Evolutionary conservation across 2,329 filamentous ascomycete species (phyloP).

Genomic region (Pezicula carpinea): DNA sequence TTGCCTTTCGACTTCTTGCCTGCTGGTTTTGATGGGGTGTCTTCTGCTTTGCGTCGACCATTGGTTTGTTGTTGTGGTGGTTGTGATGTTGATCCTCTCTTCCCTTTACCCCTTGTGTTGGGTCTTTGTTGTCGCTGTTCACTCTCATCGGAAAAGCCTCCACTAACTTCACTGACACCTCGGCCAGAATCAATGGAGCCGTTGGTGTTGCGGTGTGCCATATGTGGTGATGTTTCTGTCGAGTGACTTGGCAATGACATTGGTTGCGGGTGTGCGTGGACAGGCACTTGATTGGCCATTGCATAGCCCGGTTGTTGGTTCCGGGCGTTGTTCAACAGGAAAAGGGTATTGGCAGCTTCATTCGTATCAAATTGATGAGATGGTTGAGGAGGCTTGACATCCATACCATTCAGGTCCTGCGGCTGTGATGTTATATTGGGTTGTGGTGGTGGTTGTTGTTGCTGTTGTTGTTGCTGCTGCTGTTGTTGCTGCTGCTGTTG

Average conservation of each 20-base stretch:
- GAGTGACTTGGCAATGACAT: conserved; percentile 18
- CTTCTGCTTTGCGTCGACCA: conserved; percentile 74
- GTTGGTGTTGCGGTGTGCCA: conserved; percentile 43
- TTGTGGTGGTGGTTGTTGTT: no score
- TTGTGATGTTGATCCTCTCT: conserved; percentile 50
- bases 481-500: no score
- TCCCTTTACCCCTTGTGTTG: conserved; percentile 61
- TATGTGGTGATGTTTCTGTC: conserved; percentile 40
- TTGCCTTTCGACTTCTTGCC: conserved; percentile 71
- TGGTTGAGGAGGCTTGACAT: conserved; percentile 40
- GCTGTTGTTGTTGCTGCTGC: no score
- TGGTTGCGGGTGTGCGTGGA: conserved; percentile 19
- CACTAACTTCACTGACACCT: conserved; percentile 63
- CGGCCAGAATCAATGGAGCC: conserved; percentile 37
- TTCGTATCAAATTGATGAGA: conserved; percentile 75
- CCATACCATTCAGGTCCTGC: conserved; percentile 34
- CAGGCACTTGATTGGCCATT: conserved; percentile 24
- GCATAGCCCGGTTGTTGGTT: conserved; percentile 33
- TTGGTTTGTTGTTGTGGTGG: conserved; percentile 43
- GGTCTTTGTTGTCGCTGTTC: conserved; percentile 60
- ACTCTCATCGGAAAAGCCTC: conserved; percentile 68
- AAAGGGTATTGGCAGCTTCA: conserved; percentile 91
- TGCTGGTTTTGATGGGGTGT: conserved; percentile 56
- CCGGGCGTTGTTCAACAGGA: conserved; percentile 70
- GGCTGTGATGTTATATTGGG: conserved; percentile 45